Base-by-base conservation (phyloP, 2,329 filamentous ascomycete species). In the Aspergillus puulaauensis region DNA sequence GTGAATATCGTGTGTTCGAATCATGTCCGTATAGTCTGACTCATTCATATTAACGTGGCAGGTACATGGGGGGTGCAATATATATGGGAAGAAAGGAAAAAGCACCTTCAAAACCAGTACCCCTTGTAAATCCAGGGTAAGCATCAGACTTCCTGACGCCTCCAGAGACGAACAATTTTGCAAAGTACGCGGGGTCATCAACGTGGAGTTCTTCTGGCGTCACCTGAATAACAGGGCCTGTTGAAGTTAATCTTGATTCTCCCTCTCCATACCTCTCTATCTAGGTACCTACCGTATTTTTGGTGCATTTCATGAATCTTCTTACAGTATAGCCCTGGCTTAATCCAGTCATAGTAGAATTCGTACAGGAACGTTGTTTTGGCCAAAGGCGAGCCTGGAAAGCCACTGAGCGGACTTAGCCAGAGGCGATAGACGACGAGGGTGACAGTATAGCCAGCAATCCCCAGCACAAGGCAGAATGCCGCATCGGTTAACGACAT, bases 161-260 rank as follows among this genome's bases (percentile, higher is more conserved):
- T 9, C 17, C 17, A 6, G 21, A 1, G 1, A 45, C 43, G 15
- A 45, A 45, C 11, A 45, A 23, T 24, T 15, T 45, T 6, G 11
- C 6, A 45, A 12, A 24, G 9, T 12, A 11, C 19, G 73, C 62
- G 31, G 31, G 9, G 52, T 76, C 74, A 46, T 62, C 62, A 54
- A 75, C 64, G 52, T 75, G 73, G 0, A 75, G 44, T 55, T 76
- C 72, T 39, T 64, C 60, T 2, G 74, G 73, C 23, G 64, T 72
- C 55, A 76, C 71, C 21, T 73, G 73, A 4, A 76, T 67, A 24
- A 76, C 71, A 6, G 72, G 71, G 4, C 72, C 69, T 71, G 33
- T 23, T 21, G 4, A 14, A 11, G 2, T 31, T 19, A 19, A 2
- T 19, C 19, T 19, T 19, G 19, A 19, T 19, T 19, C 19, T 19